These are phyloP conservation scores for Ogataea nakhonphanomensis DNA, from an alignment of 805 yeast species.

Conservation along the genomic window DNA sequence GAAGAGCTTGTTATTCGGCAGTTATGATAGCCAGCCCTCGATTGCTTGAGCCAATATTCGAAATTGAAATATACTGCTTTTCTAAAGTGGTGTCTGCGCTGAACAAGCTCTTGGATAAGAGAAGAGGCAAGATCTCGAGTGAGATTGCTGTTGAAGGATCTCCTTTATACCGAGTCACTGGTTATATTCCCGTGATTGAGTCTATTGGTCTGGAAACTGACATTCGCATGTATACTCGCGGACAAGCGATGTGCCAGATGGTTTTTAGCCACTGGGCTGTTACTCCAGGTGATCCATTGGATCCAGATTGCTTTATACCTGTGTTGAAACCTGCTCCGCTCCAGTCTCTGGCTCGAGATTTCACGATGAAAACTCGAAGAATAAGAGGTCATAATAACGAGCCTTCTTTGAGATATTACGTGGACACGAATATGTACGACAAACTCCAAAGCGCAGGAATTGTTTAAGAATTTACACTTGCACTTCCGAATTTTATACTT, in stretches of 20 bases:
- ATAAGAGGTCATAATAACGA: slow-evolving; percentile 83
- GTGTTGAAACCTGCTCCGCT: slow-evolving; percentile 72
- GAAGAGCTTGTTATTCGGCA: slow-evolving; percentile 83
- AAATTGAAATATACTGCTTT: slow-evolving; percentile 55
- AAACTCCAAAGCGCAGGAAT: slow-evolving; percentile 39
- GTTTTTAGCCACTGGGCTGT: slow-evolving; percentile 68
- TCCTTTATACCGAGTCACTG: slow-evolving; percentile 56
- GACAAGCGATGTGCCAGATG: slow-evolving; percentile 68
- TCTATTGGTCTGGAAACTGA: slow-evolving; percentile 89
- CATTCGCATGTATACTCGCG: slow-evolving; percentile 69
- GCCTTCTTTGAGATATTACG: slow-evolving; percentile 60
- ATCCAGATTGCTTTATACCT: slow-evolving; percentile 58
- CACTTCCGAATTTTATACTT: background rate
- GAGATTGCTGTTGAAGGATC: slow-evolving; percentile 69
- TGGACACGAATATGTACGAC: slow-evolving; percentile 56
- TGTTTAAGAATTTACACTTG: slow-evolving; percentile 4
- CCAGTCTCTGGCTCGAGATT: slow-evolving; percentile 77
- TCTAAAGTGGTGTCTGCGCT: slow-evolving; percentile 30
- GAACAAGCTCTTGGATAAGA: slow-evolving; percentile 42
- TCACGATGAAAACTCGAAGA: slow-evolving; percentile 81
- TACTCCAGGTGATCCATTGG: slow-evolving; percentile 92
- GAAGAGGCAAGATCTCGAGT: slow-evolving; percentile 63
- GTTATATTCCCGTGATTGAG: slow-evolving; percentile 81
- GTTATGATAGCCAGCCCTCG: slow-evolving; percentile 74
- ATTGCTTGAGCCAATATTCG: slow-evolving; percentile 77